These are phyloP conservation scores for Thalia dealbata DNA, from an alignment of 176 grass and related monocot species.

Conservation along the genomic window DNA sequence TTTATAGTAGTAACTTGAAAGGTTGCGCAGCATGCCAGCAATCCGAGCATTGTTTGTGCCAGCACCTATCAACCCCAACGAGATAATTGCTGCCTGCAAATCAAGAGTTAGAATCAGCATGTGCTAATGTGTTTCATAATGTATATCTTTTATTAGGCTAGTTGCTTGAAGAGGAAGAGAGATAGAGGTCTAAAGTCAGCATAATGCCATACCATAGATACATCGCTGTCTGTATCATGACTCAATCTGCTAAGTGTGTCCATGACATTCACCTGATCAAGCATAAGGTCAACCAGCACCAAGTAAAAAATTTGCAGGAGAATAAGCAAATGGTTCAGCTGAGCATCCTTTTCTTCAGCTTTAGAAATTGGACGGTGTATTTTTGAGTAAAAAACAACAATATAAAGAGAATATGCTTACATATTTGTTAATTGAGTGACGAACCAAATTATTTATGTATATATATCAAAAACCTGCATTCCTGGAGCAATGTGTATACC, in stretches of 20 bases:
- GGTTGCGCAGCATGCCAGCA: constrained; percentile 94
- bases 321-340: background rate
- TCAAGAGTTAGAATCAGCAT: constrained; percentile 8
- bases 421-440: too few species aligned
- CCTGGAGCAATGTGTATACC: constrained; percentile 24
- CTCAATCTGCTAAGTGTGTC: constrained; percentile 97
- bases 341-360: background rate
- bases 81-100: constrained; percentile 77
- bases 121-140: background rate
- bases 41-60: constrained; percentile 98
- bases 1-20: constrained; percentile 99
- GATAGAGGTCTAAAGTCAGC: too few species aligned
- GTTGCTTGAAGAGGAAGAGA: background rate
- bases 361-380: too few species aligned
- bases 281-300: constrained; percentile 1
- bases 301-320: background rate
- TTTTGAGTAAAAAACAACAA: too few species aligned
- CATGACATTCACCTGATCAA: constrained; percentile 88
- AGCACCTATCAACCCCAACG: constrained; percentile 88
- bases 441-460: background rate
- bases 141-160: background rate
- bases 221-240: constrained; percentile 93
- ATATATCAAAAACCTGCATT: background rate
- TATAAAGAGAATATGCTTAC: too few species aligned
- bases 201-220: constrained; percentile 61